Evolutionary conservation across 441 rosid genomes (phyloP), one percentile per base, ranked within the genome.

Genomic region (Daphne laureola): DNA sequence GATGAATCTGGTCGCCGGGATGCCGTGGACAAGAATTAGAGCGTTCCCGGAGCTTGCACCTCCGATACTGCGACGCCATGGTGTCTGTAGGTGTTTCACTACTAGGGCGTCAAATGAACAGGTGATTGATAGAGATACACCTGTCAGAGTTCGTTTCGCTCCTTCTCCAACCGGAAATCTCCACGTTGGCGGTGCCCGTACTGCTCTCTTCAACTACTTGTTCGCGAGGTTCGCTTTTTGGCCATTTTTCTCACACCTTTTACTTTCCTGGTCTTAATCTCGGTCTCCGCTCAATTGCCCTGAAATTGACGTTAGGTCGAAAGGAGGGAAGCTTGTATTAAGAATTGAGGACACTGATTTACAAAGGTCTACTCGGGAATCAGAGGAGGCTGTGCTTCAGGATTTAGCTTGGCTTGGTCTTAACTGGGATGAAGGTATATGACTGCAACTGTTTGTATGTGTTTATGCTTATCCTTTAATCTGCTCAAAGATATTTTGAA

Each of bases 151-250:
- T 15, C 98, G 96, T 59, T 88, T 92, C 66, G 98, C 96, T 68
- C 98, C 96, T 53, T 92, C 98, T 36, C 98, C 98, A 0, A 92
- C 98, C 40, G 96, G 98, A 2, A 88, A 92, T 64, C 91, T 88
- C 46, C 98, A 89, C 51, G 98, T 92, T 25, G 96, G 98, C 14
- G 96, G 98, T 51, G 98, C 96, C 49, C 79, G 98, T 63, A 89
- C 98, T 61, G 98, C 98, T 54, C 96, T 92, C 23, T 92, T 89
- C 73, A 92, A 92, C 67, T 92, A 86, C 75, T 73, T 89, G 51
- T 92, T 92, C 60, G 94, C 96, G 15, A 88, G 96, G 97, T 90
- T 31, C 8, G 16, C 52, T 53, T 35, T 26, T 42, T 18, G 42
- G 18, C n/a, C 49, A 2, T 25, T 16, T n/a, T 36, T 12, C 41